Evolutionary conservation across 2,329 filamentous ascomycete species (phyloP).

Genomic region (Sclerotinia glacialis): DNA sequence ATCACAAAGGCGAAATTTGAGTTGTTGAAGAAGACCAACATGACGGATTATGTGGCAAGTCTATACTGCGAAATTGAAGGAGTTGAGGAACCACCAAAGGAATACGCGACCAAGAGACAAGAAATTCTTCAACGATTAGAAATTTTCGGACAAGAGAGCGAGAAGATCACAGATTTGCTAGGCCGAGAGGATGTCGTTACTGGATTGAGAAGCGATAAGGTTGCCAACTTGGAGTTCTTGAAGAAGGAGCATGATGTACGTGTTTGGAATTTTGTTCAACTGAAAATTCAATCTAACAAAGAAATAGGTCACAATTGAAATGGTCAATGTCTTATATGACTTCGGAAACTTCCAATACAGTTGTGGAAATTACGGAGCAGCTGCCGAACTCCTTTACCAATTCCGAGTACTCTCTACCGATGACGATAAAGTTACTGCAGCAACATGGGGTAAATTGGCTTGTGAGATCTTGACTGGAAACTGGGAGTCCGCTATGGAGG

Average conservation of each 20-base stretch:
- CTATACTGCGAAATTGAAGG: constrained; percentile 87
- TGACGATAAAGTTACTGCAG: constrained; percentile 93
- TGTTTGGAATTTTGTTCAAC: constrained; percentile 28
- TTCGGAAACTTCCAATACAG: constrained; percentile 98
- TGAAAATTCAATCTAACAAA: constrained; percentile 24
- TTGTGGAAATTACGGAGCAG: constrained; percentile 88
- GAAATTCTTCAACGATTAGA: constrained; percentile 81
- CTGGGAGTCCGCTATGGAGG: constrained; percentile 92
- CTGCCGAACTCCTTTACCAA: constrained; percentile 90
- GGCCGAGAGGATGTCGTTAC: constrained; percentile 86
- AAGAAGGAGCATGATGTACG: constrained; percentile 91
- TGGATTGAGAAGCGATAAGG: constrained; percentile 92
- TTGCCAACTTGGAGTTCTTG: constrained; percentile 95
- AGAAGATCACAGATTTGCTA: constrained; percentile 83
- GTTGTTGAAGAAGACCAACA: constrained; percentile 95
- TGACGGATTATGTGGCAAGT: constrained; percentile 95
- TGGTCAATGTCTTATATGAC: constrained; percentile 94
- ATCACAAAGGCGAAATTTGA: constrained; percentile 86
- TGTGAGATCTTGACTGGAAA: constrained; percentile 92
- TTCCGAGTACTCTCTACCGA: constrained; percentile 98
- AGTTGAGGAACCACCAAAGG: constrained; percentile 71
- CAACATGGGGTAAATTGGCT: constrained; percentile 97
- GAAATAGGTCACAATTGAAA: constrained; percentile 75
- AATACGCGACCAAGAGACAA: constrained; percentile 86
- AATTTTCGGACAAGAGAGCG: constrained; percentile 80